A percentile compares a stretch with the other conserved stretches of the same genome.
phyloP scores from a whole-genome alignment of 768 basidiomycete species.

The Cubamyces lactineus region DNA sequence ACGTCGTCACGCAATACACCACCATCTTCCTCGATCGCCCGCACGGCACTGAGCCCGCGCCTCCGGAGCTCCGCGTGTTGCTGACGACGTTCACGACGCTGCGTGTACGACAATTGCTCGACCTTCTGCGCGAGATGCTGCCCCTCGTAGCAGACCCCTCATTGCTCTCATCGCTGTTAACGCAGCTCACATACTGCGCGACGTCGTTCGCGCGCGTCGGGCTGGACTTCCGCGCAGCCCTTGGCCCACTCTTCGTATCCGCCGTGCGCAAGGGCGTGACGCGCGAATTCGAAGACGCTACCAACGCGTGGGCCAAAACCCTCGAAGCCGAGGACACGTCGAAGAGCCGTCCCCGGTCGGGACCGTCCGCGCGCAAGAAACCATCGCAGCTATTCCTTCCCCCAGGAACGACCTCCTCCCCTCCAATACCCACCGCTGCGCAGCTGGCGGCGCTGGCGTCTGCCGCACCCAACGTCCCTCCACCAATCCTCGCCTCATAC shows the following conservation, averaged over 20 bases:
- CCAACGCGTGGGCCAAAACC: conserved; percentile 29
- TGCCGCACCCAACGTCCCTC: conserved; percentile 60
- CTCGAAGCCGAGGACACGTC: conserved; percentile 8
- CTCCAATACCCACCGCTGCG: conserved; percentile 21
- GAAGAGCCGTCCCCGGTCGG: conserved; percentile 2
- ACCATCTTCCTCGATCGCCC: conserved; percentile 85
- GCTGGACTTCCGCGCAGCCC: conserved; percentile 78
- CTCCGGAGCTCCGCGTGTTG: conserved; percentile 50
- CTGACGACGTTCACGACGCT: conserved; percentile 68
- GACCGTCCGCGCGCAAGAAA: conserved; percentile 10
- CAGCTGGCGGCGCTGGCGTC: conserved; percentile 23
- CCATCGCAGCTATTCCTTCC: conserved; percentile 26
- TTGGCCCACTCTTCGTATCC: conserved; percentile 66
- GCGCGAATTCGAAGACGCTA: conserved; percentile 51
- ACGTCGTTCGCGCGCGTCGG: conserved; percentile 91
- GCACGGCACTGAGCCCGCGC: conserved; percentile 31
- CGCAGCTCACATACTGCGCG: conserved; percentile 93
- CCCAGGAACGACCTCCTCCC: conserved; percentile 10
- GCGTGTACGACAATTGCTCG: conserved; percentile 67
- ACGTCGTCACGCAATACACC: conserved; percentile 86
- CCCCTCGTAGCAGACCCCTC: conserved; percentile 60
- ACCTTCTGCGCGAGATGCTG: conserved; percentile 63
- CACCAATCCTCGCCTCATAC: conserved; percentile 70
- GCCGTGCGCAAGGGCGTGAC: conserved; percentile 64
- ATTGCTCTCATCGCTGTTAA: conserved; percentile 80